Evolutionary conservation across 441 rosid genomes (phyloP).

Genomic region (Omphalea diandra): DNA sequence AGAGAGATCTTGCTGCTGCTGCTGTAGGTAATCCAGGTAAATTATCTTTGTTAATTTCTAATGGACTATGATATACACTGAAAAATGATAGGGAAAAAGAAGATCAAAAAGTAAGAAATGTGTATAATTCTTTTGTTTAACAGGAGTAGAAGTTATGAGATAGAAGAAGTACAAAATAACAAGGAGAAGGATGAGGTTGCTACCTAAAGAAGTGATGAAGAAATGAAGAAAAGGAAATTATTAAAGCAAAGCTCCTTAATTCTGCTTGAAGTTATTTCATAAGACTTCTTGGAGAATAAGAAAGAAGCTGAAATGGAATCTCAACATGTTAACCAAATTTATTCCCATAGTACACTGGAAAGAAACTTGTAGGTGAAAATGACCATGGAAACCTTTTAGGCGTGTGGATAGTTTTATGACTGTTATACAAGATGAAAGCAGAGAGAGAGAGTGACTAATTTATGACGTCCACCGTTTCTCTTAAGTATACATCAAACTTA

Average conservation of each 20-base stretch:
- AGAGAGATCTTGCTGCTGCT: slow-evolving; percentile 58
- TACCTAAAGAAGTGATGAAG: background rate
- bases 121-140: background rate
- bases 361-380: background rate
- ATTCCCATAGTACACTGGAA: background rate
- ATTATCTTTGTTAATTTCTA: background rate
- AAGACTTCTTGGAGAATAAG: background rate
- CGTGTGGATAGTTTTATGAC: background rate
- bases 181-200: background rate
- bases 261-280: background rate
- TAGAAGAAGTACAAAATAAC: background rate
- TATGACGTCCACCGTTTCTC: background rate
- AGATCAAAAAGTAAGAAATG: background rate
- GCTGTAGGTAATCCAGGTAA: slow-evolving; percentile 73
- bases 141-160: background rate
- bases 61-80: background rate
- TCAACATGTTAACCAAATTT: background rate
- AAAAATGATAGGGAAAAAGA: background rate
- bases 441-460: no score
- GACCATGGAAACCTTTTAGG: background rate
- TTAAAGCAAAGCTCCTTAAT: background rate
- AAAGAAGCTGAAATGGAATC: background rate
- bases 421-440: background rate
- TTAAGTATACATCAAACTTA: background rate
- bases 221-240: background rate